Evolutionary conservation across 106 monocot genomes (phyloP).

Genomic region (Amphibolis antarctica): DNA sequence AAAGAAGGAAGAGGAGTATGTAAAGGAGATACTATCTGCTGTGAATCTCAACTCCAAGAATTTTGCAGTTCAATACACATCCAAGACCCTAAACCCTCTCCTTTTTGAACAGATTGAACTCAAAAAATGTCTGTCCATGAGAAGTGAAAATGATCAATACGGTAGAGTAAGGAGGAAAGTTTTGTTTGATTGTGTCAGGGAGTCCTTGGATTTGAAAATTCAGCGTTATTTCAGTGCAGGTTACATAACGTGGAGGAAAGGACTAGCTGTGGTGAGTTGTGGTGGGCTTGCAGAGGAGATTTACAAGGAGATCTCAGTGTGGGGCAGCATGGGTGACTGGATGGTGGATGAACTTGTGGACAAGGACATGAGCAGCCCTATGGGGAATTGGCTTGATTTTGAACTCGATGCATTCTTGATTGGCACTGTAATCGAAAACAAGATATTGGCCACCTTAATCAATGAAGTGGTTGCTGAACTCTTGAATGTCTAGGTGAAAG

Average conservation of each 20-base stretch:
- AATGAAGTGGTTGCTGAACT: slow-evolving; percentile 35
- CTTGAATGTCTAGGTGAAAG: not conserved
- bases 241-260: slow-evolving; percentile 47
- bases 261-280: slow-evolving; percentile 9
- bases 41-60: not conserved
- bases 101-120: slow-evolving; percentile 44
- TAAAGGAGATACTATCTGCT: slow-evolving; percentile 26
- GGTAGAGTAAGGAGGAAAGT: slow-evolving; percentile 32
- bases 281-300: slow-evolving; percentile 35
- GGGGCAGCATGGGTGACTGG: slow-evolving; percentile 48
- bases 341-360: slow-evolving; percentile 90
- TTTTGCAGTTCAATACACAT: not conserved
- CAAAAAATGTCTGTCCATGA: slow-evolving; percentile 2
- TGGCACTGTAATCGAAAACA: slow-evolving; percentile 39
- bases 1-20: slow-evolving; percentile 28
- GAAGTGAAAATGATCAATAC: slow-evolving; percentile 7
- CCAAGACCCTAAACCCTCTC: slow-evolving; percentile 20
- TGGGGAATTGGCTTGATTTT: slow-evolving; percentile 71
- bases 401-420: slow-evolving; percentile 51
- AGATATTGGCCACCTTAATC: slow-evolving; percentile 37
- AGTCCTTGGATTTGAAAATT: slow-evolving; percentile 44
- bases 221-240: slow-evolving; percentile 42
- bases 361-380: slow-evolving; percentile 60
- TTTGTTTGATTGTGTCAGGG: slow-evolving; percentile 60
- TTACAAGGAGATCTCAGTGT: slow-evolving; percentile 40